These are phyloP conservation scores for Ambrosiella xylebori DNA, from an alignment of 2,329 filamentous ascomycete genomes.

Conservation along the genomic window DNA sequence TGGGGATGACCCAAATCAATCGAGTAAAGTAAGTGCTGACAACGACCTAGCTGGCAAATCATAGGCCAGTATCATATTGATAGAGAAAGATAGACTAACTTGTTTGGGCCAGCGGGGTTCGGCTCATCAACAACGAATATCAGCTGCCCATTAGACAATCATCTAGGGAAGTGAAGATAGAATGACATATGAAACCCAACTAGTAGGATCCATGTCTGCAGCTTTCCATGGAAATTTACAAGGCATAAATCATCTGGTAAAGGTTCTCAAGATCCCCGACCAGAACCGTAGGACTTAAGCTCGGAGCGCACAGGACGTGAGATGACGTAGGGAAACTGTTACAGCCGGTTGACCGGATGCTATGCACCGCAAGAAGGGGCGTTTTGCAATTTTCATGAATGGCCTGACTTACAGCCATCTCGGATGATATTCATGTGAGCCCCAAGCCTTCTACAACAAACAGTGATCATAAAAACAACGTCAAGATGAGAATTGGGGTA, in stretches of 20 bases:
- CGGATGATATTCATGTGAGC: too few relatives aligned
- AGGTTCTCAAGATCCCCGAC: background rate
- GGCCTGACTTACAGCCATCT: too few relatives aligned
- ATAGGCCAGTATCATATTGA: background rate
- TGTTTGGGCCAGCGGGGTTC: background rate
- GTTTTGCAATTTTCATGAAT: too few relatives aligned
- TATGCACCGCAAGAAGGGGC: too few relatives aligned
- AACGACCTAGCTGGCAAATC: background rate
- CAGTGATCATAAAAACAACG: too few relatives aligned
- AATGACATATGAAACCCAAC: background rate
- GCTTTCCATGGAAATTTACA: too few relatives aligned
- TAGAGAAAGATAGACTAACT: background rate
- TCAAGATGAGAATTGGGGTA: background rate
- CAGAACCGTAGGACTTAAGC: background rate
- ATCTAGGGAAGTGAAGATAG: background rate
- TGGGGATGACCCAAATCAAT: background rate
- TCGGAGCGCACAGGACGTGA: too few relatives aligned
- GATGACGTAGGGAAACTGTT: too few relatives aligned
- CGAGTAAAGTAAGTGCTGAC: background rate
- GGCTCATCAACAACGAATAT: background rate
- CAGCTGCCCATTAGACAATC: background rate
- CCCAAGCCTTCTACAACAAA: too few relatives aligned
- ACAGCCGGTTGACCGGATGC: too few relatives aligned
- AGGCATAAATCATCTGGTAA: too few relatives aligned
- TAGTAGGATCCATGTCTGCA: background rate